phyloP scores from a whole-genome alignment of 805 yeast genomes.

The Myxozyma melibiosi region DNA sequence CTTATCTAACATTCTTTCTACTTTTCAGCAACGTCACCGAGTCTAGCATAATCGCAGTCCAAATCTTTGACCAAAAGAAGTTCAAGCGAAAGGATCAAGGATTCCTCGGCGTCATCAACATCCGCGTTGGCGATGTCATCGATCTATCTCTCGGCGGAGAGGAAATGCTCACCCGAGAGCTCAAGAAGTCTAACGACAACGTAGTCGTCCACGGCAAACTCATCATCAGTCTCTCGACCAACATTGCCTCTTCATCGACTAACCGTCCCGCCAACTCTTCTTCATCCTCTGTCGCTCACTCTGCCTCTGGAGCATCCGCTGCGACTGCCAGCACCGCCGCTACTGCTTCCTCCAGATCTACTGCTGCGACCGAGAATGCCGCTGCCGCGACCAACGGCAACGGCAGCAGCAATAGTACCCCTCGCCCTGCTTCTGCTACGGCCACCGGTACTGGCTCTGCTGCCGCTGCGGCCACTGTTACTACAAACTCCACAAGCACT shows the following conservation, averaged over 20 bases:
- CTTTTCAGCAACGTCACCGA: constrained; percentile 57
- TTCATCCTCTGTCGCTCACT: constrained; percentile 14
- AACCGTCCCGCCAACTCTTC: too few relatives aligned
- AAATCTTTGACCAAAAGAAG: constrained; percentile 95
- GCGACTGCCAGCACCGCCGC: neutral
- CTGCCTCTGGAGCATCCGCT: constrained; percentile 21
- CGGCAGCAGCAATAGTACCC: constrained; percentile 31
- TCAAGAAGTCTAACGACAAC: constrained; percentile 88
- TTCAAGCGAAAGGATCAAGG: constrained; percentile 99
- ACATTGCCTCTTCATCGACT: constrained; percentile 32
- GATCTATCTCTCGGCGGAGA: constrained; percentile 51
- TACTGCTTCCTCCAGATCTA: constrained; percentile 13
- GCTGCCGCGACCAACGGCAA: constrained; percentile 25
- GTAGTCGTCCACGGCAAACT: constrained; percentile 92
- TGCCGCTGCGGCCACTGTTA: constrained; percentile 34
- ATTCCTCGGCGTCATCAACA: constrained; percentile 91
- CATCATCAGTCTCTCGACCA: constrained; percentile 54
- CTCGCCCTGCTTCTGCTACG: constrained; percentile 34
- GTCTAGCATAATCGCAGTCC: constrained; percentile 84
- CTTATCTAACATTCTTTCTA: constrained; percentile 25
- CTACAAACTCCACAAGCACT: constrained; percentile 16
- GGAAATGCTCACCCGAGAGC: constrained; percentile 90
- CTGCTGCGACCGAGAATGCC: constrained; percentile 34
- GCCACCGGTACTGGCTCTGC: constrained; percentile 31
- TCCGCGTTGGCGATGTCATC: constrained; percentile 84